Base-by-base conservation (phyloP, 768 basidiomycete species). In the Mycena venus region DNA sequence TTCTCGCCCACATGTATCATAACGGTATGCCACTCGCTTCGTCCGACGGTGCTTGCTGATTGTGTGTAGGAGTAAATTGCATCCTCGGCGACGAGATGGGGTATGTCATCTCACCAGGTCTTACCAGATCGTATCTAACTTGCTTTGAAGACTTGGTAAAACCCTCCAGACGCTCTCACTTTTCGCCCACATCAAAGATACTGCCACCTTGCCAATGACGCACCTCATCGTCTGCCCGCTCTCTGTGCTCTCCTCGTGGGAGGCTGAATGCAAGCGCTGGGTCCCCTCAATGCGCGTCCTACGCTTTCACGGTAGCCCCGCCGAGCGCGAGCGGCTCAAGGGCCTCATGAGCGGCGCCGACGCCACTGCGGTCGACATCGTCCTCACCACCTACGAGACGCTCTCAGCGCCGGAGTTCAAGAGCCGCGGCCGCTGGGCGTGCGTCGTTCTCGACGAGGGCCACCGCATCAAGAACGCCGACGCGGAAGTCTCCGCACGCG, bases 181-280 rank as follows among this genome's bases (percentile, higher is more conserved):
- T 27, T 91, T 95, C 72, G 93, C 93, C 0, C 90, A 93, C 76
- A 87, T 94, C 70, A 88, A 88, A 75, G 92, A 94, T 77, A 84
- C 75, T 70, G n/a, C 82, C 80, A 27, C 90, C 91, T 38, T 92
- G 2, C n/a, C 56, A 2, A 34, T 66, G 32, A 59, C 93, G 12
- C 93, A 94, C 81, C 87, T 95, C 31, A 88, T 95, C 56, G 88
- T 94, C 65, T 94, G 93, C 78, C 94, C 94, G 0, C 86, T 95
- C 3, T 93, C 92, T 10, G 91, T 92, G 40, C 82, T 92, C 25
- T 87, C 89, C 0, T 87, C 91, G 8, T 92, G 91, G 91, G 83
- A 89, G 79, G 80, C 85, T 86, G 91, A 92, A 85, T 83, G 84
- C n/a, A 82, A 82, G 7, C 89, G 87, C 58, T 91, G 90, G 91